phyloP scores from a whole-genome alignment of 2,329 filamentous ascomycete species.

The Magnaporthiopsis incrustans region DNA sequence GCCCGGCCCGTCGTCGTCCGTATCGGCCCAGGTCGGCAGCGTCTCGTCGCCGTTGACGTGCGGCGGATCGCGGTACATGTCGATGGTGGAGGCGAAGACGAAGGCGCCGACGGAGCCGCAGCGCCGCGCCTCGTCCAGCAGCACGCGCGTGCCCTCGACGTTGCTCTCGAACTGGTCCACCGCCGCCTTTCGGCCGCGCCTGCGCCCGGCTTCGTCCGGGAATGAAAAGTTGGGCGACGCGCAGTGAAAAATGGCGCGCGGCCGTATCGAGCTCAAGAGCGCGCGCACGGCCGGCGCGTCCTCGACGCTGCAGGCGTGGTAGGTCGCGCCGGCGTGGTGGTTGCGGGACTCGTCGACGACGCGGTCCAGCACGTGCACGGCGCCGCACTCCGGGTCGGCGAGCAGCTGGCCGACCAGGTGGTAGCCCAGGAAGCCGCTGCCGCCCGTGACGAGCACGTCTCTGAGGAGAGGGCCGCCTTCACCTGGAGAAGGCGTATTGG shows the following conservation, averaged over 20 bases:
- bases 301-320: slow-evolving; percentile 20
- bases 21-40: slow-evolving; percentile 15
- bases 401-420: slow-evolving; percentile 22
- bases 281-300: slow-evolving; percentile 12
- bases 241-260: slow-evolving; percentile 23
- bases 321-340: slow-evolving; percentile 16
- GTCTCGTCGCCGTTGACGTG: slow-evolving; percentile 18
- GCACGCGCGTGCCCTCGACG: slow-evolving; percentile 21
- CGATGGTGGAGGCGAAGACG: slow-evolving; percentile 9
- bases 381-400: slow-evolving; percentile 13
- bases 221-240: slow-evolving; percentile 21
- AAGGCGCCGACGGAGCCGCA: slow-evolving; percentile 4
- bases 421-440: slow-evolving; percentile 26
- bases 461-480: slow-evolving; percentile 8
- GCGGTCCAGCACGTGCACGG: slow-evolving; percentile 22
- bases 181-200: too few relatives aligned
- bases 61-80: slow-evolving; percentile 20
- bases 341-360: slow-evolving; percentile 15
- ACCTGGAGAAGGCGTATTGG: not conserved
- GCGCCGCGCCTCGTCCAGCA: slow-evolving; percentile 18
- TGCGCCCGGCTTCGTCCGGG: slow-evolving; percentile 10
- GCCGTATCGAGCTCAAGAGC: slow-evolving; percentile 17
- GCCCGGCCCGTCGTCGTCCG: not conserved
- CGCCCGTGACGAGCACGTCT: slow-evolving; percentile 21
- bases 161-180: slow-evolving; percentile 20